These are phyloP conservation scores for Eutrema yunnanense DNA, from an alignment of 345 rosid genomes.

Conservation along the genomic window DNA sequence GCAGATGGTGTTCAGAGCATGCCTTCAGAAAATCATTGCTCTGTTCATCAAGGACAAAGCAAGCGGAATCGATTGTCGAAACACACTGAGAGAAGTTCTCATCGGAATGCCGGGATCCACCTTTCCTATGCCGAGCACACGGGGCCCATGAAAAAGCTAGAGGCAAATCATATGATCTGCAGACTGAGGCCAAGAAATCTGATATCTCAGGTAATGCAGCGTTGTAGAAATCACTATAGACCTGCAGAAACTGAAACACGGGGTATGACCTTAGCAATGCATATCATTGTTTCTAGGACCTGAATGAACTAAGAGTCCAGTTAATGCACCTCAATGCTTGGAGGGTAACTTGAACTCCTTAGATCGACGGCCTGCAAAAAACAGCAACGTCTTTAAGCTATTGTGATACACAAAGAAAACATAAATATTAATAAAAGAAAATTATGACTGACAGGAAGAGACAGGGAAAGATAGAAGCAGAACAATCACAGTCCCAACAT, in stretches of 20 bases:
- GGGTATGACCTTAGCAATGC: constrained; percentile 20
- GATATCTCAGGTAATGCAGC: constrained; percentile 52
- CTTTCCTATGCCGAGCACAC: constrained; percentile 54
- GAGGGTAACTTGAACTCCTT: constrained; percentile 55
- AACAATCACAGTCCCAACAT: not conserved
- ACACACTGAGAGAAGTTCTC: constrained; percentile 54
- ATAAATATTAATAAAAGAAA: not conserved
- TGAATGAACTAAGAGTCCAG: constrained; percentile 3
- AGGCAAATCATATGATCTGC: constrained; percentile 55
- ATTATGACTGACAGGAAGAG: not conserved
- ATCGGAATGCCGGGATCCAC: constrained; percentile 61
- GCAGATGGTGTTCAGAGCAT: constrained; percentile 83
- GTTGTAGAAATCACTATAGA: constrained; percentile 37
- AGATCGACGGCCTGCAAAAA: constrained; percentile 73
- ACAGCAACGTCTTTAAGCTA: constrained; percentile 9
- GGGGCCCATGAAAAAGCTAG: constrained; percentile 86
- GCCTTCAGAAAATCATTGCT: constrained; percentile 50
- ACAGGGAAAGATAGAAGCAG: not conserved
- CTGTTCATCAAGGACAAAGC: constrained; percentile 46
- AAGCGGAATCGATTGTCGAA: constrained; percentile 62
- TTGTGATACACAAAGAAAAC: constrained; percentile 9
- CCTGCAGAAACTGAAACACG: constrained; percentile 44
- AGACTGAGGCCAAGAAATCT: constrained; percentile 50
- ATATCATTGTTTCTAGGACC: constrained; percentile 5
- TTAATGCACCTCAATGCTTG: constrained; percentile 44